phyloP scores from a whole-genome alignment of 129 eudicot species.

The Flaveria linearis region DNA sequence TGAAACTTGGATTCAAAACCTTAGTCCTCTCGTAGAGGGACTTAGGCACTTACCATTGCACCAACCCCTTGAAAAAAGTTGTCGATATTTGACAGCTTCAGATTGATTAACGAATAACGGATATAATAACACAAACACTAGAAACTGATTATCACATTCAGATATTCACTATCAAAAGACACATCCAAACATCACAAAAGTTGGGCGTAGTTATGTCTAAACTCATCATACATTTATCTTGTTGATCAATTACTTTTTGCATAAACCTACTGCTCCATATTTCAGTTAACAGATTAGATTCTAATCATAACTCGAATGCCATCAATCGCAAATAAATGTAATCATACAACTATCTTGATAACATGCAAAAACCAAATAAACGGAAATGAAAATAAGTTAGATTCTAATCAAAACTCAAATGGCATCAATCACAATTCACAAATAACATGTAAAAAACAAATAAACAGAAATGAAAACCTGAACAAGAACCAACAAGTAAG shows the following conservation, averaged over 20 bases:
- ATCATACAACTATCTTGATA: neutral
- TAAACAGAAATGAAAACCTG: constrained; percentile 48
- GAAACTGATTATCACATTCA: neutral
- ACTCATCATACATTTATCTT: too few relatives aligned
- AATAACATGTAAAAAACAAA: too few relatives aligned
- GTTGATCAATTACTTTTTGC: too few relatives aligned
- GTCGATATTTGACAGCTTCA: too few relatives aligned
- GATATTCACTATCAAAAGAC: neutral
- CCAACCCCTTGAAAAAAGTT: too few relatives aligned
- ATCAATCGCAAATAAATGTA: neutral
- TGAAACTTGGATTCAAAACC: too few relatives aligned
- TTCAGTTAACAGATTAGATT: neutral
- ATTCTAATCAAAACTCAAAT: neutral
- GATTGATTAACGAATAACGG: too few relatives aligned
- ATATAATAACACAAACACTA: neutral
- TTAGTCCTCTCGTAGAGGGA: too few relatives aligned
- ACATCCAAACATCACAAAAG: constrained; percentile 1
- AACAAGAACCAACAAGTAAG: constrained; percentile 87
- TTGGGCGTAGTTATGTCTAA: neutral
- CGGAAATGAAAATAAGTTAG: neutral
- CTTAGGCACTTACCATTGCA: too few relatives aligned
- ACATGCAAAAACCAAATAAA: too few relatives aligned
- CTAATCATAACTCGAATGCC: neutral
- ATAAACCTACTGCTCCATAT: too few relatives aligned
- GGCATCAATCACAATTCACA: neutral